Evolutionary conservation across 441 rosid species (phyloP).

Genomic region (Eutrema salsugineum): DNA sequence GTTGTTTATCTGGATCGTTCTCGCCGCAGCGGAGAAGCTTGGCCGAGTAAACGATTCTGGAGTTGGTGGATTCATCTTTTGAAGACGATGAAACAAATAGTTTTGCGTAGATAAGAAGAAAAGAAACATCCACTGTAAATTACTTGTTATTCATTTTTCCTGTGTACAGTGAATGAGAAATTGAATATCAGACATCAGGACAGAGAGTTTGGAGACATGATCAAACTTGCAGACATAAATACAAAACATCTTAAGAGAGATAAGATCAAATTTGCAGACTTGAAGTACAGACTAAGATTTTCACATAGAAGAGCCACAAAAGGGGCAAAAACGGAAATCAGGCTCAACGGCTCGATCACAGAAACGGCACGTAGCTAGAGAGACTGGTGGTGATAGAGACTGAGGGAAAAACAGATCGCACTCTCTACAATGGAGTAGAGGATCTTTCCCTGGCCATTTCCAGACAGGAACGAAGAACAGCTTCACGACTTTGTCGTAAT

Average conservation of each 20-base stretch:
- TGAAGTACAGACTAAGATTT: background rate
- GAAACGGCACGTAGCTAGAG: slow-evolving; percentile 43
- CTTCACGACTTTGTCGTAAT: slow-evolving; percentile 79
- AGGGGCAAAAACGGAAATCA: slow-evolving; percentile 70
- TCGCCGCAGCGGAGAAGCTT: slow-evolving; percentile 18
- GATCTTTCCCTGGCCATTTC: slow-evolving; percentile 75
- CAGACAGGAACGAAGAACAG: slow-evolving; percentile 80
- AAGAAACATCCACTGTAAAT: slow-evolving; percentile 31
- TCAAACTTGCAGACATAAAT: background rate
- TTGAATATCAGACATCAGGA: slow-evolving; percentile 4
- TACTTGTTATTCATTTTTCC: slow-evolving; percentile 17
- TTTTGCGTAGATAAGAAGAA: background rate
- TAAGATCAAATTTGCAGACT: background rate
- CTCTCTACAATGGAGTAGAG: slow-evolving; percentile 47
- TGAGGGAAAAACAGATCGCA: slow-evolving; percentile 70
- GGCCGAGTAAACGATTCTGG: background rate
- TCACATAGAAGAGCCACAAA: slow-evolving; percentile 65
- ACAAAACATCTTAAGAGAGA: background rate
- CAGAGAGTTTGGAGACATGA: background rate
- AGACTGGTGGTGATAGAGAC: slow-evolving; percentile 30
- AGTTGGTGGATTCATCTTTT: slow-evolving; percentile 32
- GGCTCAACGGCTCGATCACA: slow-evolving; percentile 52
- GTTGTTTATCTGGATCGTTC: slow-evolving; percentile 2
- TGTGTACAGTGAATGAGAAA: slow-evolving; percentile 47
- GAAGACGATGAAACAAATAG: slow-evolving; percentile 28